Evolutionary conservation across 176 grass and related monocot species (phyloP).

Genomic region (Metroxylon sagu): DNA sequence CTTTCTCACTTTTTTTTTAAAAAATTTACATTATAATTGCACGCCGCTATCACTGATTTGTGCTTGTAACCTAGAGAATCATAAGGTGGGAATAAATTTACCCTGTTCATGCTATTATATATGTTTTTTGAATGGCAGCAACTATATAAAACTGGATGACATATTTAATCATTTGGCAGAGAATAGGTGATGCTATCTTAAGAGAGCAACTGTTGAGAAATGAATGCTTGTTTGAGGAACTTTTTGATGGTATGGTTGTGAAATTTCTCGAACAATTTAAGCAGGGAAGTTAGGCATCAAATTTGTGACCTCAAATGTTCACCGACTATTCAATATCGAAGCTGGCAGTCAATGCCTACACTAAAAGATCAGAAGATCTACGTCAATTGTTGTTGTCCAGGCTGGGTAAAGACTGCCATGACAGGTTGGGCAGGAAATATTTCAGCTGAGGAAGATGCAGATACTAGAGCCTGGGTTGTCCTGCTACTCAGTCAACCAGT

Average conservation of each 20-base stretch:
- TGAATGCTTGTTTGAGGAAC: conserved; percentile 50
- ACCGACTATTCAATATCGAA: conserved; percentile 86
- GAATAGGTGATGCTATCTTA: conserved; percentile 37
- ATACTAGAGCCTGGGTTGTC: conserved; percentile 63
- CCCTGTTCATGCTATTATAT: too few species aligned
- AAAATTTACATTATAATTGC: too few species aligned
- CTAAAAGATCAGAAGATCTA: conserved; percentile 58
- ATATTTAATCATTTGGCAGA: conserved; percentile 29
- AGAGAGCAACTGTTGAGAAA: conserved; percentile 54
- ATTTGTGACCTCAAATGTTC: conserved; percentile 71
- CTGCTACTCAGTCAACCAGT: conserved; percentile 33
- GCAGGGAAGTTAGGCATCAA: conserved; percentile 43
- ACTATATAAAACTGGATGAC: too few species aligned
- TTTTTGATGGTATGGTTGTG: conserved; percentile 56
- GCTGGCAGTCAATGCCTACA: conserved; percentile 79
- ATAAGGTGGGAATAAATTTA: too few species aligned
- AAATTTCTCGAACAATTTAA: conserved; percentile 67
- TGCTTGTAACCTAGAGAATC: too few species aligned
- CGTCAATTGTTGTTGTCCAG: conserved; percentile 90
- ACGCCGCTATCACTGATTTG: too few species aligned
- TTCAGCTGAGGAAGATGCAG: conserved; percentile 67
- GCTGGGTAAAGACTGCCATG: conserved; percentile 93
- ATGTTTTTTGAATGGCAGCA: too few species aligned
- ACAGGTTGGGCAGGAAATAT: conserved; percentile 90
- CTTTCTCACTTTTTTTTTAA: too few species aligned